These are phyloP conservation scores for Xanthoceras sorbifolium DNA, from an alignment of 345 rosid genomes.

Conservation along the genomic window DNA sequence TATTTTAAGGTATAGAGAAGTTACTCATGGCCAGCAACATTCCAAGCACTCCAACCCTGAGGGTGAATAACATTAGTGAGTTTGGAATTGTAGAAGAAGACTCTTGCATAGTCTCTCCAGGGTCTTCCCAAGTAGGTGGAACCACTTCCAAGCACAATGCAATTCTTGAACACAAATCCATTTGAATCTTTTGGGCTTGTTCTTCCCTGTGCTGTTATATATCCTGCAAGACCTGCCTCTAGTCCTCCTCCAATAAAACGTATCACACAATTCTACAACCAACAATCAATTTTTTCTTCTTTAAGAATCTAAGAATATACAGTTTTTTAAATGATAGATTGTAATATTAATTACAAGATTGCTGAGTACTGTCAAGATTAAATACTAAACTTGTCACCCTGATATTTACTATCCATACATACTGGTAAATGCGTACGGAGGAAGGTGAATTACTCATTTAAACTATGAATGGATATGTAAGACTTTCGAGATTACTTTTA, in stretches of 20 bases:
- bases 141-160: constrained; percentile 45
- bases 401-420: no score
- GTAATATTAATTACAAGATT: no score
- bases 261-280: constrained; percentile 46
- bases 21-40: constrained; percentile 34
- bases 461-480: no score
- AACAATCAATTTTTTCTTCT: no score
- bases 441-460: no score
- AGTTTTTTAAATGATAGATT: no score
- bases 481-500: no score
- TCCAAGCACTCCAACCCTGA: constrained; percentile 56
- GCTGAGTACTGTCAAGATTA: no score
- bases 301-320: no score
- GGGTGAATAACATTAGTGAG: constrained; percentile 38
- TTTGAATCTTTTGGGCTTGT: constrained; percentile 28
- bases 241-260: constrained; percentile 43
- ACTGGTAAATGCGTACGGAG: no score
- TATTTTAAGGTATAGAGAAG: not conserved
- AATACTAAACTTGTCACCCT: no score
- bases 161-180: constrained; percentile 62
- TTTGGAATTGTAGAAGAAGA: constrained; percentile 42
- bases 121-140: constrained; percentile 53
- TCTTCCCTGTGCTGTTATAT: constrained; percentile 67
- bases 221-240: constrained; percentile 39
- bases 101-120: constrained; percentile 57